Base-by-base conservation (phyloP, 805 yeast species). In the Candida odintsovae region DNA sequence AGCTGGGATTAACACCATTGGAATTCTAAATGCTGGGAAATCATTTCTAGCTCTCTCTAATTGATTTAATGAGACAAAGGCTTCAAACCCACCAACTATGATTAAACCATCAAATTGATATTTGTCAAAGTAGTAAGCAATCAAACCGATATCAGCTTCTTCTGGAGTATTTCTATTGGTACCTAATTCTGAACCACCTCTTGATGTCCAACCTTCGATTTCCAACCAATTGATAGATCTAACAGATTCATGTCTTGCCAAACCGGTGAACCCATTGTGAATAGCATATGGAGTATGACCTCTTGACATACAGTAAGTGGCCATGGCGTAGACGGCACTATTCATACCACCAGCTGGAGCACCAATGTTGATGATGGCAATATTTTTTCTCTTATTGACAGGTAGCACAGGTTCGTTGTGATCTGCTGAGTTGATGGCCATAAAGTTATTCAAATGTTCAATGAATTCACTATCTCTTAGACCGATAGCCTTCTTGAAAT, bases 161-260 rank as follows among this genome's bases (percentile, higher is more conserved):
- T 72, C 69, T 9, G 92, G 90, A 12, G 84, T 75, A 22, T 76
- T 66, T 64, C 94, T 72, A 68, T 86, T 86, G 38, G 95, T 86
- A 58, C 95, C 95, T 42, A 86, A 73, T 65, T 84, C 92, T 10
- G 88, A 82, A 46, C 95, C 95, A 63, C 95, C 95, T 44, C 71
- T 64, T 40, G 78, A 74, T 54, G 80, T 78, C 90, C 92, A 86
- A 26, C 80, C 82, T 54, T 81, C 82, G 55, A 86, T 78, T 40
- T 80, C 83, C 42, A 82, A 59, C 92, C 92, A 86, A 23, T 72
- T 63, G 48, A 86, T 69, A 37, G 78, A 70, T 52, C 75, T 72
- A 40, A 86, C 78, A 37, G 77, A 66, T 43, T 80, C 90, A 50
- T 80, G 80, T 56, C 80, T 70, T 16, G 80, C 75, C 51, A 86